Conservation (phyloP, 2,329 filamentous ascomycete species). For the Sarocladium strictum region DNA sequence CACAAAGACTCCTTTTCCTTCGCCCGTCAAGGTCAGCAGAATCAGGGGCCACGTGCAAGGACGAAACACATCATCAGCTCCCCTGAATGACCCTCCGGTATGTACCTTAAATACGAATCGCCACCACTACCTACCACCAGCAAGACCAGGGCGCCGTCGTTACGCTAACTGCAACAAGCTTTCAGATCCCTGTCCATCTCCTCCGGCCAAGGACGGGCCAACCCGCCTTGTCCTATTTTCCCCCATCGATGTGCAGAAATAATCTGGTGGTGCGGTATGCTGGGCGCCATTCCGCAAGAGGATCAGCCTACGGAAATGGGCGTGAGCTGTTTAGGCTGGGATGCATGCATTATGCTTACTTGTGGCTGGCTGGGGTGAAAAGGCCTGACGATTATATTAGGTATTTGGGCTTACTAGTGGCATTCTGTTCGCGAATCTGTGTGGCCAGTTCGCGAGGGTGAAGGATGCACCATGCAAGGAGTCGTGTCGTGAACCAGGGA, state of each 20-base stretch:
- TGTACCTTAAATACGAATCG: background rate
- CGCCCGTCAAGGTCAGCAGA: no score
- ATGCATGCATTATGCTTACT: conserved; percentile 1
- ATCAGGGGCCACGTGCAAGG: no score
- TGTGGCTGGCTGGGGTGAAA: background rate
- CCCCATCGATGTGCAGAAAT: background rate
- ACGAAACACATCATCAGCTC: background rate
- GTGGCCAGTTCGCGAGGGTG: background rate
- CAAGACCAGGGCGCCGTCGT: background rate
- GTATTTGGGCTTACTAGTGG: background rate
- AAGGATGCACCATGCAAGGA: no score
- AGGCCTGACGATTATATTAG: background rate
- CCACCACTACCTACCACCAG: background rate
- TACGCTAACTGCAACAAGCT: conserved; percentile 4
- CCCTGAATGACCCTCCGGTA: no score
- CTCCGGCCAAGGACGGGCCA: conserved; percentile 6
- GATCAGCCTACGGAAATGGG: background rate
- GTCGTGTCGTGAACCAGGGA: no score
- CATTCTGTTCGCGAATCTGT: background rate
- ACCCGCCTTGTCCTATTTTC: background rate
- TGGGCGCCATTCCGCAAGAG: background rate
- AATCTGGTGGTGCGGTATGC: background rate
- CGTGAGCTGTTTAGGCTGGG: background rate
- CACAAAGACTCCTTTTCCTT: no score
- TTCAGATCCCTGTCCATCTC: background rate